Evolutionary conservation across 2,329 filamentous ascomycete species (phyloP).

Genomic region (Chrysoporthe austroafricana): DNA sequence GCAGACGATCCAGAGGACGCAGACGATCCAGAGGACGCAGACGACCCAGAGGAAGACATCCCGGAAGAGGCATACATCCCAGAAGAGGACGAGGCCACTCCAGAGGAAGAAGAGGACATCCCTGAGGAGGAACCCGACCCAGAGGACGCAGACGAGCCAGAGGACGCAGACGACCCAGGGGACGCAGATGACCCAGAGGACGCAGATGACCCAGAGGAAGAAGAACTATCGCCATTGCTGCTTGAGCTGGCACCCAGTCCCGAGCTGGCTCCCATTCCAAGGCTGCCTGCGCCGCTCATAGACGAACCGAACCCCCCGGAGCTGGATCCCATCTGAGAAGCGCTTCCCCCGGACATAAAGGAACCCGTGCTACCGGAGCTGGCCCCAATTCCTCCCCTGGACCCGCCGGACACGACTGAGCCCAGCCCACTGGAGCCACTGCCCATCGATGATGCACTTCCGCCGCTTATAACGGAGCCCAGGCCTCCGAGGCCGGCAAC

Average conservation of each 20-base stretch:
- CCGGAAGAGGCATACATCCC: neutral
- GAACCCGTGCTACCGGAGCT: neutral
- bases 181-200: neutral
- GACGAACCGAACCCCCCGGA: neutral
- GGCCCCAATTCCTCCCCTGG: neutral
- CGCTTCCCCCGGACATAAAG: neutral
- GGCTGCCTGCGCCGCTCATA: neutral
- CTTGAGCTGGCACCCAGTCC: neutral
- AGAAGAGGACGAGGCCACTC: neutral
- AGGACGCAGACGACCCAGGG: neutral
- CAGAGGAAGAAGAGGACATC: neutral
- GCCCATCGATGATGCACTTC: neutral
- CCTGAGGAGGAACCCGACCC: neutral
- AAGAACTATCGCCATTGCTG: neutral
- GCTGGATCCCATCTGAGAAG: neutral
- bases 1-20: neutral
- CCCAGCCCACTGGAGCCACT: conserved; percentile 1
- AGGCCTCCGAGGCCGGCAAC: neutral
- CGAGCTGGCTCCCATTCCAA: neutral
- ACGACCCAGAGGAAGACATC: neutral
- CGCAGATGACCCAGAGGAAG: neutral
- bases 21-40: neutral
- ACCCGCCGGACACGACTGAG: neutral
- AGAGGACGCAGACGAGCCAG: neutral
- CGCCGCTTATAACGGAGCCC: neutral